phyloP scores from a whole-genome alignment of 1,284 basidiomycete species.

The Sparassis latifolia region DNA sequence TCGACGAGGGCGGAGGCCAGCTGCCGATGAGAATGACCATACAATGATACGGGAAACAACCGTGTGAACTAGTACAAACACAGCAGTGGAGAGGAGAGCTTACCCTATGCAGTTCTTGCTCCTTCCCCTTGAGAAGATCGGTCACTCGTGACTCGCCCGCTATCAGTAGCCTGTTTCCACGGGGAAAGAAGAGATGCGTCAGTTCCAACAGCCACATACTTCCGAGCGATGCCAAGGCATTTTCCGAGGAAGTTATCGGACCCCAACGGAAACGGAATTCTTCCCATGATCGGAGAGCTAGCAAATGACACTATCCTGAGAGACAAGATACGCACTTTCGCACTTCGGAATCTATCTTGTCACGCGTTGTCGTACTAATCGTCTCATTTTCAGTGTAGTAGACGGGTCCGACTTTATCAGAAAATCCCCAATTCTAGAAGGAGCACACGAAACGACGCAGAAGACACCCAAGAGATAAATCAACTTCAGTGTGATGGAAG shows the following conservation, averaged over 20 bases:
- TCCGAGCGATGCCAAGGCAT: conserved; percentile 2
- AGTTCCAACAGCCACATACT: conserved; percentile 10
- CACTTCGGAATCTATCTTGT: conserved; percentile 83
- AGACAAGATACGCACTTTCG: conserved; percentile 48
- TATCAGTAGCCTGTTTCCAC: conserved; percentile 57
- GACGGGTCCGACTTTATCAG: conserved; percentile 77
- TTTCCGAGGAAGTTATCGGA: neutral
- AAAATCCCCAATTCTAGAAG: conserved; percentile 70
- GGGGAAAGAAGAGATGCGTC: conserved; percentile 7
- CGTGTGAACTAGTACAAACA: conserved; percentile 6
- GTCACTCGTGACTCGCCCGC: conserved; percentile 67
- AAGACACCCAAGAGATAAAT: conserved; percentile 3
- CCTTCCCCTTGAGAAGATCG: conserved; percentile 61
- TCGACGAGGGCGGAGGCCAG: conserved; percentile 86
- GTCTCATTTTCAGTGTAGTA: conserved; percentile 68
- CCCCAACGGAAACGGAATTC: neutral
- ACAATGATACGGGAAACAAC: neutral
- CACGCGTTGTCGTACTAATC: conserved; percentile 68
- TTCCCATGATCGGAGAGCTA: neutral
- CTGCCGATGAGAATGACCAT: conserved; percentile 31
- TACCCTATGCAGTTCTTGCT: conserved; percentile 80
- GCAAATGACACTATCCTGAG: conserved; percentile 5
- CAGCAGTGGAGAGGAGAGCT: conserved; percentile 17
- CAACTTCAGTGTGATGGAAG: conserved; percentile 2
- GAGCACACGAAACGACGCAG: conserved; percentile 4